A percentile compares a stretch with the other conserved stretches of the same genome.
Evolutionary conservation across 1,284 basidiomycete genomes (phyloP).

Genomic region (Pascua guehoae): DNA sequence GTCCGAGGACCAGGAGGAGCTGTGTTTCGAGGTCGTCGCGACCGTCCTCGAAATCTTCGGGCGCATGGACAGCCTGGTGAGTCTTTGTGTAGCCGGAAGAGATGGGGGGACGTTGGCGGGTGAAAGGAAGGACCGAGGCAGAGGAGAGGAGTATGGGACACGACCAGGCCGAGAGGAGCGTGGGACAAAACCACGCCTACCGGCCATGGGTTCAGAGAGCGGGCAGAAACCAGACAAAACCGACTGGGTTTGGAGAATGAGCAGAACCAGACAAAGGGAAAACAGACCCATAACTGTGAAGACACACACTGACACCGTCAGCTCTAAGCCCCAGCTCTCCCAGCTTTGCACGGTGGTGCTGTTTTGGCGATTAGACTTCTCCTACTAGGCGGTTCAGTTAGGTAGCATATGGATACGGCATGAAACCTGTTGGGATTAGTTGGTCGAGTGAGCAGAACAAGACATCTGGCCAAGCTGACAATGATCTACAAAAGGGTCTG

Average conservation of each 20-base stretch:
- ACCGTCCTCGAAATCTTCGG: slow-evolving; percentile 87
- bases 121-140: neutral
- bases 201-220: too few species aligned
- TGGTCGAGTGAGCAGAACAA: too few species aligned
- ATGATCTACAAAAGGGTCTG: too few species aligned
- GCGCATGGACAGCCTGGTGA: slow-evolving; percentile 74
- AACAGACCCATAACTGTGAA: neutral
- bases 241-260: too few species aligned
- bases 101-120: too few species aligned
- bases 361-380: neutral
- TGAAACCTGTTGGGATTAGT: neutral
- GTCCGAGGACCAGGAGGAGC: slow-evolving; percentile 66
- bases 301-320: neutral
- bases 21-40: slow-evolving; percentile 81
- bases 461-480: too few species aligned
- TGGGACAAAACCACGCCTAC: too few species aligned
- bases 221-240: too few species aligned
- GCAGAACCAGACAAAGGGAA: too few species aligned
- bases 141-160: too few species aligned
- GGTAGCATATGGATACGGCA: slow-evolving; percentile 1
- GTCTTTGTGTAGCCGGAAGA: slow-evolving; percentile 6
- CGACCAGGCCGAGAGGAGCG: too few species aligned
- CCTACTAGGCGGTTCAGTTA: neutral
- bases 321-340: neutral
- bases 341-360: neutral